phyloP scores from a whole-genome alignment of 2,329 filamentous ascomycete genomes.

The Fusarium floridanum region DNA sequence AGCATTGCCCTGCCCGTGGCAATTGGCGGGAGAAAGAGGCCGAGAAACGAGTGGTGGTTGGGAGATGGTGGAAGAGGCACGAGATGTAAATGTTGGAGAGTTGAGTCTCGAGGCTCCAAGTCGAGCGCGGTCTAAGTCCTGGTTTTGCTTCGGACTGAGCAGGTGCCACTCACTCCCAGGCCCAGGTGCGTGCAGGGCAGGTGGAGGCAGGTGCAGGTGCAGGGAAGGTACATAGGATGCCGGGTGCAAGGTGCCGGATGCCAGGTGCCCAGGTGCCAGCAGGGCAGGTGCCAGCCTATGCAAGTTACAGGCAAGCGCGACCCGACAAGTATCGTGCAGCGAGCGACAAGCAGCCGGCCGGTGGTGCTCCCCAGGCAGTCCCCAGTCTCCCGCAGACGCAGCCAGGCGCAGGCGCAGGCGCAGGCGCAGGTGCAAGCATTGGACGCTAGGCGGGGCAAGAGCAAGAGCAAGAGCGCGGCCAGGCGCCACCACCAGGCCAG shows the following conservation, averaged over 20 bases:
- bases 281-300: slow-evolving; percentile 40
- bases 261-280: slow-evolving; percentile 40
- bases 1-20: slow-evolving; percentile 55
- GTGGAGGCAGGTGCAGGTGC: slow-evolving; percentile 33
- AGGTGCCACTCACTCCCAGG: slow-evolving; percentile 39
- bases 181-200: slow-evolving; percentile 21
- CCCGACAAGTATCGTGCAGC: slow-evolving; percentile 35
- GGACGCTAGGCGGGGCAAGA: slow-evolving; percentile 6
- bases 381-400: slow-evolving; percentile 29
- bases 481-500: slow-evolving; percentile 28
- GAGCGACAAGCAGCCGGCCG: slow-evolving; percentile 33
- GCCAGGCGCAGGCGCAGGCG: slow-evolving; percentile 25
- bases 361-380: slow-evolving; percentile 26
- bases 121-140: slow-evolving; percentile 48
- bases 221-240: slow-evolving; percentile 36
- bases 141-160: slow-evolving; percentile 44
- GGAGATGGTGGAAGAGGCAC: slow-evolving; percentile 39
- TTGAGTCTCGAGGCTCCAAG: slow-evolving; percentile 46
- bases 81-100: slow-evolving; percentile 44
- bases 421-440: slow-evolving; percentile 23
- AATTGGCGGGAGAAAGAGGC: slow-evolving; percentile 48
- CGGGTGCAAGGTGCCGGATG: slow-evolving; percentile 41
- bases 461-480: slow-evolving; percentile 14
- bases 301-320: slow-evolving; percentile 41
- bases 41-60: slow-evolving; percentile 45